Conservation (phyloP, 2,329 filamentous ascomycete genomes). For the Pseudopithomyces chartarum region DNA sequence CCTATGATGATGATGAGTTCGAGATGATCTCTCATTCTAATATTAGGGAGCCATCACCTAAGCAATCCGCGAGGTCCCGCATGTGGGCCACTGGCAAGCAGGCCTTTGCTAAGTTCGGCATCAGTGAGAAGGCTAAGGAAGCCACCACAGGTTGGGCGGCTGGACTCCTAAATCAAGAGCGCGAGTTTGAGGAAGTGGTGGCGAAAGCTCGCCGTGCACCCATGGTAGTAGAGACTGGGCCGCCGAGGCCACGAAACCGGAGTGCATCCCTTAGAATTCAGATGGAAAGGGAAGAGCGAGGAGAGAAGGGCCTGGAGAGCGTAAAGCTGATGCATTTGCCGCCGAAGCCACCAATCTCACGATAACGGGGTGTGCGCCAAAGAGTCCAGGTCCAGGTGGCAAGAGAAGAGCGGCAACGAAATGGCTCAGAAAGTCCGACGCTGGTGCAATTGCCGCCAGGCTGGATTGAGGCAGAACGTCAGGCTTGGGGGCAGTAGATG, state of each 20-base stretch:
- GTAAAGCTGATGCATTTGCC: too few species aligned
- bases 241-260: too few species aligned
- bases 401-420: too few species aligned
- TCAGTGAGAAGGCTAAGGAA: background rate
- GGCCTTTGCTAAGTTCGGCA: background rate
- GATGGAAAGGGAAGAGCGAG: background rate
- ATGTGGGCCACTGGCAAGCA: background rate
- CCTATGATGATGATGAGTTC: too few species aligned
- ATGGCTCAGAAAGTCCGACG: too few species aligned
- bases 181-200: background rate
- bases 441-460: background rate
- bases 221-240: background rate
- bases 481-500: background rate
- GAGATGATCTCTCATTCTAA: too few species aligned
- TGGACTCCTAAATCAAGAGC: background rate
- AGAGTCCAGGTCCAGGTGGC: too few species aligned
- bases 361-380: too few species aligned
- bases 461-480: background rate
- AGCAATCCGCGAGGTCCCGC: too few species aligned
- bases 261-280: background rate
- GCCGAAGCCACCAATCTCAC: too few species aligned
- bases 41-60: too few species aligned
- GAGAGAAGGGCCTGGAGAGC: background rate
- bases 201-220: background rate
- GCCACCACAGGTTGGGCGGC: background rate